Evolutionary conservation across 2,329 filamentous ascomycete genomes (phyloP), one percentile per base, ranked within the genome.

Genomic region (Trichothecium sympodiale): DNA sequence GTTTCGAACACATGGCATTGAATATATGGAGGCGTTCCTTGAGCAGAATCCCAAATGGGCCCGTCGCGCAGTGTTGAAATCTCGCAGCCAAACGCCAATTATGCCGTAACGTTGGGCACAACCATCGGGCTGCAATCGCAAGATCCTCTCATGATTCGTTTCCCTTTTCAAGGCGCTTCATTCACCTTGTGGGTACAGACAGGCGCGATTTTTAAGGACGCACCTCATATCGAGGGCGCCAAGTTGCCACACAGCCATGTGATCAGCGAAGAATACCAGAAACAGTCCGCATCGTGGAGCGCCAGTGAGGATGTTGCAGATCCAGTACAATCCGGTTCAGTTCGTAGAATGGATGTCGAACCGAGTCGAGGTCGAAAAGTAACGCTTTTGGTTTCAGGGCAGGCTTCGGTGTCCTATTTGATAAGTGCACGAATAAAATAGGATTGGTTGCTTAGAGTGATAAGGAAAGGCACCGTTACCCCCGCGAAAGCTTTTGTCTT

Each of bases 31-130:
- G 12, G 43, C 43, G 4, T 56, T 73, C 0, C 43, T 69, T 2
- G 43, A 55, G 10, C 66, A 72, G 42, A 66, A 72, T 43, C 64
- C 67, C 1, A 53, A 51, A 27, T 73, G 70, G 69, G 67, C 74
- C 13, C 67, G 69, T 17, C 69, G 69, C 8, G 64, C 61, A 1
- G 53, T 49, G 2, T n/a, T n/a, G n/a, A n/a, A 69, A 65, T 0
- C 65, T 68, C 0, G 37, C 29, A 2, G 55, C 55, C 1, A 41
- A 55, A 58, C 39, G 44, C 28, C 36, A 55, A 50, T 5, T 37
- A 42, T 6, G 56, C 55, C 0, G 57, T 51, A 4, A 56, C 47
- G n/a, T 64, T 65, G 37, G 57, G 54, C 2, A 44, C 47, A 0
- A 31, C 35, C 2, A 42, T 41, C 25, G 41, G 46, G 16, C 46